phyloP scores from a whole-genome alignment of 345 rosid genomes.

The Eutrema yunnanense region DNA sequence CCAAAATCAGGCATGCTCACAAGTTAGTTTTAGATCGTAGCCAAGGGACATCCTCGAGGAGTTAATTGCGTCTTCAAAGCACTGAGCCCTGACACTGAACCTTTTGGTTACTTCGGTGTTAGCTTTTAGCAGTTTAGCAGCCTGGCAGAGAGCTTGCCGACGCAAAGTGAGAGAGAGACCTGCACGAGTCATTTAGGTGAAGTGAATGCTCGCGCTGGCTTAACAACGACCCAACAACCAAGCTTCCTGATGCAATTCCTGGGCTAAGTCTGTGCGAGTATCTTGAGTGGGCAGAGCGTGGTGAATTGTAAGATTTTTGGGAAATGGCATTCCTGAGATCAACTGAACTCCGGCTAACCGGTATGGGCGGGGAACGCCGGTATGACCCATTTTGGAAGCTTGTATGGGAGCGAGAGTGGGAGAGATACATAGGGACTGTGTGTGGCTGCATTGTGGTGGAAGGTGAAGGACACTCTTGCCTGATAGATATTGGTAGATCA shows the following conservation, averaged over 20 bases:
- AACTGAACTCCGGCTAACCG: slow-evolving; percentile 45
- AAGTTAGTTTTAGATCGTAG: neutral
- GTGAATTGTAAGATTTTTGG: slow-evolving; percentile 22
- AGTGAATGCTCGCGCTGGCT: slow-evolving; percentile 42
- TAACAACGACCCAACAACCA: slow-evolving; percentile 36
- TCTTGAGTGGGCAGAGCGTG: slow-evolving; percentile 56
- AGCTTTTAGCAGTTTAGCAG: slow-evolving; percentile 7
- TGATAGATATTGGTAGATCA: slow-evolving; percentile 31
- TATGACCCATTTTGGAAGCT: slow-evolving; percentile 38
- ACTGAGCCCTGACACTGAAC: neutral
- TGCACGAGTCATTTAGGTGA: slow-evolving; percentile 39
- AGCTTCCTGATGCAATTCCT: slow-evolving; percentile 56
- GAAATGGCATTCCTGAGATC: slow-evolving; percentile 34
- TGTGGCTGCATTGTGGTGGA: slow-evolving; percentile 16
- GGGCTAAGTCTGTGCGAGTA: slow-evolving; percentile 55
- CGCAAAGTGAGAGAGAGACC: slow-evolving; percentile 65
- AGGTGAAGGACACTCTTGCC: slow-evolving; percentile 9
- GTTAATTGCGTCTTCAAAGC: slow-evolving; percentile 5
- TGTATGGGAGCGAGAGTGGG: slow-evolving; percentile 37
- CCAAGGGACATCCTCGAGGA: slow-evolving; percentile 1
- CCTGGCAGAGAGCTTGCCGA: slow-evolving; percentile 88
- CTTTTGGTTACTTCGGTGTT: slow-evolving; percentile 3
- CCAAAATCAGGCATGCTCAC: slow-evolving; percentile 9
- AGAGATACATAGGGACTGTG: slow-evolving; percentile 12
- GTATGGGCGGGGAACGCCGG: slow-evolving; percentile 36